Evolutionary conservation across 2,329 filamentous ascomycete species (phyloP).

Genomic region (Penicillium sp.): DNA sequence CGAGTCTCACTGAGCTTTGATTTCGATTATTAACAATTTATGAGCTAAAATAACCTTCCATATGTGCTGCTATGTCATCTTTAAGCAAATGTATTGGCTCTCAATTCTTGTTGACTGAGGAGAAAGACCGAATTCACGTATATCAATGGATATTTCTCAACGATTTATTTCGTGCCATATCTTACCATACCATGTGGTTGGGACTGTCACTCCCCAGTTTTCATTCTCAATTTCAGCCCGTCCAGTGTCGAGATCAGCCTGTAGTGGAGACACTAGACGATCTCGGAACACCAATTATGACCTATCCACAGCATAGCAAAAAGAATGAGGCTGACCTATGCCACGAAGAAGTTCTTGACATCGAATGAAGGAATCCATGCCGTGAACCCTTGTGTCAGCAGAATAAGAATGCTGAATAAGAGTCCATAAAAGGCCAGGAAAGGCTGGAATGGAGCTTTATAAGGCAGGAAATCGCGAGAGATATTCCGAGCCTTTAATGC

Average conservation of each 20-base stretch:
- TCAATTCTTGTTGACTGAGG: background rate
- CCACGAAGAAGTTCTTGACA: slow-evolving; percentile 11
- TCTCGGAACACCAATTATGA: slow-evolving; percentile 10
- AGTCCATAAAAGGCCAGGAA: slow-evolving; percentile 14
- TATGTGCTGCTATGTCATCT: too few species aligned
- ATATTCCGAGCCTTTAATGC: slow-evolving; percentile 11
- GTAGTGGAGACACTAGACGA: slow-evolving; percentile 6
- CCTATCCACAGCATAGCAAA: slow-evolving; percentile 13
- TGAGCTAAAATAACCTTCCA: too few species aligned
- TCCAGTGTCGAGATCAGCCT: slow-evolving; percentile 15
- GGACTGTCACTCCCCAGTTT: slow-evolving; percentile 12
- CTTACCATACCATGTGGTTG: slow-evolving; percentile 16
- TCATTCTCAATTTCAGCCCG: slow-evolving; percentile 13
- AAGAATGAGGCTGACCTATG: slow-evolving; percentile 14
- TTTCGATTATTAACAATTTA: too few species aligned
- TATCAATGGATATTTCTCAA: background rate
- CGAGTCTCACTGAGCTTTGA: too few species aligned
- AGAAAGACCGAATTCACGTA: background rate
- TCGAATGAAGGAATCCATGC: slow-evolving; percentile 11
- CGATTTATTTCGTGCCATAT: slow-evolving; percentile 10
- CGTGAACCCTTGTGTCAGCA: slow-evolving; percentile 14
- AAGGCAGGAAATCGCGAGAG: slow-evolving; percentile 9
- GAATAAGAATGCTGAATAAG: slow-evolving; percentile 10
- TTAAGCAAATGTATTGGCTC: too few species aligned
- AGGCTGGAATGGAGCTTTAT: slow-evolving; percentile 12